Percentiles rank a stretch among this genome's conserved stretches.
phyloP scores from a whole-genome alignment of 2,329 filamentous ascomycete species.

The Stachybotrys elegans region DNA sequence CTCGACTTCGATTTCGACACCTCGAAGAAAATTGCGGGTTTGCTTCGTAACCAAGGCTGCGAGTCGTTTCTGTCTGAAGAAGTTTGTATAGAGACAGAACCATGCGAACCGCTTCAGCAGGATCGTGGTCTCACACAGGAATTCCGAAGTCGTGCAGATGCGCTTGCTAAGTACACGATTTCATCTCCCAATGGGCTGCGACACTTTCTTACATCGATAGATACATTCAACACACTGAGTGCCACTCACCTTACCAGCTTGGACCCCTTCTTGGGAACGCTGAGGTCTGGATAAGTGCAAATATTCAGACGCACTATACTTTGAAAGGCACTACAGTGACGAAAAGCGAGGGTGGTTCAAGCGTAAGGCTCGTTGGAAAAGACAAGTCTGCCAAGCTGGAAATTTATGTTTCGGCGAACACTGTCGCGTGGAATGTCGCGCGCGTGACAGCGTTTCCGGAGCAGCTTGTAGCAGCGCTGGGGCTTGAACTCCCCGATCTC shows the following conservation, averaged over 20 bases:
- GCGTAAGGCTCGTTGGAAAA: not conserved
- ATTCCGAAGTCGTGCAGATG: not conserved
- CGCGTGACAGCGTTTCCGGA: not conserved
- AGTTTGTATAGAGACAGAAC: not conserved
- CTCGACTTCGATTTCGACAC: not conserved
- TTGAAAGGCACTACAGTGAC: conserved; percentile 1
- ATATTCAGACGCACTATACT: not conserved
- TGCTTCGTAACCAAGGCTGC: not conserved
- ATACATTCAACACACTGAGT: not conserved
- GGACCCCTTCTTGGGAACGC: not conserved
- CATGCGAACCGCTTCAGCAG: not conserved
- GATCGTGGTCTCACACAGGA: not conserved
- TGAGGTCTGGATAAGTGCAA: not conserved
- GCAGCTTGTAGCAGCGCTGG: not conserved
- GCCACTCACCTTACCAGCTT: not conserved
- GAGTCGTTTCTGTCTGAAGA: not conserved
- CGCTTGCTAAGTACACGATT: not conserved
- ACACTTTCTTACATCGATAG: not conserved
- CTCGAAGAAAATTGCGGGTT: not conserved
- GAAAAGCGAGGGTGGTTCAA: not conserved
- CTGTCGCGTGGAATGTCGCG: not conserved
- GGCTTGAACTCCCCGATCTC: not conserved
- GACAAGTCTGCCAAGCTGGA: not conserved
- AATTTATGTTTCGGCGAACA: not conserved
- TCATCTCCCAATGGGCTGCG: not conserved